phyloP scores from a whole-genome alignment of 164 flowering plant genomes.

The Vitis labrusca region DNA sequence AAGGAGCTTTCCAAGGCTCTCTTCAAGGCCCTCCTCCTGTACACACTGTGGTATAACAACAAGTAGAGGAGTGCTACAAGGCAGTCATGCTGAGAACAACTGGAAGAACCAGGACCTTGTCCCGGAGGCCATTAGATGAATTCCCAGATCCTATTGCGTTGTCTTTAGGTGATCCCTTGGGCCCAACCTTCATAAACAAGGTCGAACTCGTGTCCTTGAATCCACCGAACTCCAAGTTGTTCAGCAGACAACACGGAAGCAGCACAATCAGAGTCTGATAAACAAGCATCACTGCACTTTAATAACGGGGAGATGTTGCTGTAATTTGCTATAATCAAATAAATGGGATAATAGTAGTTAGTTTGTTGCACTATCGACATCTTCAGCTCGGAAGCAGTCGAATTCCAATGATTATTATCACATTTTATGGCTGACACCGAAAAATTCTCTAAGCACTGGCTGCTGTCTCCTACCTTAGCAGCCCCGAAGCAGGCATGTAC shows the following conservation, averaged over 20 bases:
- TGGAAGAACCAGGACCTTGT: too few species aligned
- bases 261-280: conserved; percentile 37
- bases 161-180: conserved; percentile 23
- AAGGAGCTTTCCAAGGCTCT: conserved; percentile 22
- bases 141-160: conserved; percentile 11
- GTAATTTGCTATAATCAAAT: conserved; percentile 72
- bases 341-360: conserved; percentile 60
- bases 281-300: conserved; percentile 63
- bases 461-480: conserved; percentile 18
- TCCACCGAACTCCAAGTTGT: conserved; percentile 78
- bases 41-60: conserved; percentile 51
- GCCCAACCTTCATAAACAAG: conserved; percentile 57
- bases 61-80: conserved; percentile 56
- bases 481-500: conserved; percentile 61
- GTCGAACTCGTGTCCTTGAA: conserved; percentile 76
- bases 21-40: conserved; percentile 34
- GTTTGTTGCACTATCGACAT: conserved; percentile 27
- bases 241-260: conserved; percentile 90
- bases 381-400: too few species aligned
- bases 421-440: not conserved
- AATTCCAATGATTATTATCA: too few species aligned
- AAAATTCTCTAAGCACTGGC: conserved; percentile 33
- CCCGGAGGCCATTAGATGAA: conserved; percentile 32
- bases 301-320: conserved; percentile 48
- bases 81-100: conserved; percentile 22